These are phyloP conservation scores for Cubamyces lactineus DNA, from an alignment of 768 basidiomycete species.

Conservation along the genomic window DNA sequence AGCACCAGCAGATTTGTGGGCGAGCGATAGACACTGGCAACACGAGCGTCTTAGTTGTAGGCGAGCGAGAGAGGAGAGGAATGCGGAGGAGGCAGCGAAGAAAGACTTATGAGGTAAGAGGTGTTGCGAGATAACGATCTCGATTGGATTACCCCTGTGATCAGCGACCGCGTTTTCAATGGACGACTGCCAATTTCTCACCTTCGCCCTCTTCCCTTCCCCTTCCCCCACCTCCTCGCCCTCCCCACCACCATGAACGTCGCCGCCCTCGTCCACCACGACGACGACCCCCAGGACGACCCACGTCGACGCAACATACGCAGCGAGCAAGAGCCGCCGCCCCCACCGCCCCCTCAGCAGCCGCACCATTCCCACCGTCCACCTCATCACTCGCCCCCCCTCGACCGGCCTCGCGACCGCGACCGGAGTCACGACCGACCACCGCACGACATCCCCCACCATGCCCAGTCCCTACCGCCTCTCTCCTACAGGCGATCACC, in stretches of 20 bases:
- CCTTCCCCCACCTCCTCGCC: conserved; percentile 20
- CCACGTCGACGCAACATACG: conserved; percentile 36
- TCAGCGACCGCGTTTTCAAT: conserved; percentile 35
- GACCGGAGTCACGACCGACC: conserved; percentile 31
- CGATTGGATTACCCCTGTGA: conserved; percentile 39
- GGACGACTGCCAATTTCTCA: conserved; percentile 30
- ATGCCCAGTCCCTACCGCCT: conserved; percentile 24
- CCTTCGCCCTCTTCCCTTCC: conserved; percentile 28
- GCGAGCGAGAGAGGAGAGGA: not conserved
- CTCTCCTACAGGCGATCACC: conserved; percentile 26
- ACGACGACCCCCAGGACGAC: conserved; percentile 70
- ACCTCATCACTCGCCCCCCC: conserved; percentile 33
- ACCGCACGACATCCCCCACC: conserved; percentile 24
- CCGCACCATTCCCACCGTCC: conserved; percentile 35
- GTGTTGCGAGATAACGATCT: conserved; percentile 36
- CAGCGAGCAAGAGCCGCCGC: conserved; percentile 36
- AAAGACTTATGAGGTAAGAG: conserved; percentile 23
- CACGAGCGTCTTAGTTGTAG: not conserved
- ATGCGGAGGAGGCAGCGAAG: conserved; percentile 3
- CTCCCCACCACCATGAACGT: conserved; percentile 59
- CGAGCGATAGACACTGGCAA: no score
- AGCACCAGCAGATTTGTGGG: not conserved
- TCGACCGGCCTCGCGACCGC: conserved; percentile 29
- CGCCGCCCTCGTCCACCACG: conserved; percentile 61
- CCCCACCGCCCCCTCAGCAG: conserved; percentile 32